Base-by-base conservation (phyloP, 495 filamentous ascomycete genomes). In the Thozetella sp. region DNA sequence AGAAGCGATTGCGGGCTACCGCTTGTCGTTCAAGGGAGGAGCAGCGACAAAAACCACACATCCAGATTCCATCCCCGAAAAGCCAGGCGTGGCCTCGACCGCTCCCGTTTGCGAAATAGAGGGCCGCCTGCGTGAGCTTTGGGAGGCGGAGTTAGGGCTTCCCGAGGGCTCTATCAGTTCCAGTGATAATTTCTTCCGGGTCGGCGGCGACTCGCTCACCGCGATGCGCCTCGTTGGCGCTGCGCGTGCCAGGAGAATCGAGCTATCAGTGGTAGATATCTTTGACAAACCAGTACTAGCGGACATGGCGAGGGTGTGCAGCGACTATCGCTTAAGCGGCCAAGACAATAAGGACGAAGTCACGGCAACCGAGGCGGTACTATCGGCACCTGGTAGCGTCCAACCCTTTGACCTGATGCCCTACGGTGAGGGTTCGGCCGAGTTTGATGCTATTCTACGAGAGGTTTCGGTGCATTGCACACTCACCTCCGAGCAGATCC, bases 161-260 rank as follows among this genome's bases (percentile, higher is more conserved):
- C 17, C 52, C 1, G 51, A 61, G 0, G 72, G 72, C 17, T 53
- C 71, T 2, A 77, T 83, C n/a, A 45, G 65, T 19, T 34, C 53
- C 6, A 55, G 25, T 2, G 74, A 83, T 55, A 75, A 58, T 66
- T 85, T 85, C 69, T 80, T 83, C 58, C 62, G 66, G 0, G 53
- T 81, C 20, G 82, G 82, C 4, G 82, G 82, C 6, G 80, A 84
- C 59, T 82, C 79, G 1, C 69, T 85, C 17, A 64, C 62, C 3
- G 80, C 80, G 0, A 83, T 86, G 73, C 67, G 71, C 46, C 67
- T 84, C 1, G 77, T 77, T 4, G 75, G 73, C 3, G 72, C 73
- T 2, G 74, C 76, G 1, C 64, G 73, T 2, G 55, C 57, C 1
- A 55, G 59, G 22, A 61, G 65, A 2, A 60, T 80, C 6, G 34